These are phyloP conservation scores for Xerocomus brunneocitrinus DNA, from an alignment of 768 basidiomycete genomes.

Conservation along the genomic window DNA sequence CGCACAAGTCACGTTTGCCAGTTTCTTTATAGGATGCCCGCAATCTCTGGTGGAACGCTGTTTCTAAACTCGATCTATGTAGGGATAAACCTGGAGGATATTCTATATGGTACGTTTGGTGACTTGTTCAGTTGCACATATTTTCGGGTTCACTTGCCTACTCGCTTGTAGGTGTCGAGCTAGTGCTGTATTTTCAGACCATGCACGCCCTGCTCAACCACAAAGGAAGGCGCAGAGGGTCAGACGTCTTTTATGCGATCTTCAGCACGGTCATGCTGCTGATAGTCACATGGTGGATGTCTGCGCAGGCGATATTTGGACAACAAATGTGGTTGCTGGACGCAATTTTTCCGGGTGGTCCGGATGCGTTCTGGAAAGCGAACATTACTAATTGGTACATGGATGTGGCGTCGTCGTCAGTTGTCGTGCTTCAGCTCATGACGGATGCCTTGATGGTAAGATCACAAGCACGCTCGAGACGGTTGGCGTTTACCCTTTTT, in stretches of 20 bases:
- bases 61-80: conserved; percentile 12
- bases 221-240: conserved; percentile 1
- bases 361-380: conserved; percentile 7
- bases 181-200: conserved; percentile 10
- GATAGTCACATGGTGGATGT: conserved; percentile 28
- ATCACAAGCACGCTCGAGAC: conserved; percentile 1
- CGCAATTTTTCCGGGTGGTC: conserved; percentile 28
- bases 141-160: too few species aligned
- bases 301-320: conserved; percentile 10
- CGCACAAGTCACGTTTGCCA: not conserved
- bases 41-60: not conserved
- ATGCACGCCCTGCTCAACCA: conserved; percentile 8
- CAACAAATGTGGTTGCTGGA: conserved; percentile 30
- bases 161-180: not conserved
- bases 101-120: conserved; percentile 13
- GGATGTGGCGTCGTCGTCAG: conserved; percentile 16
- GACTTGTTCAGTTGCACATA: not conserved
- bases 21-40: not conserved
- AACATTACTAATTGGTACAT: conserved; percentile 13
- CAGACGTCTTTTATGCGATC: conserved; percentile 11
- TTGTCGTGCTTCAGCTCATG: conserved; percentile 28
- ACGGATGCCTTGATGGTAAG: conserved; percentile 25
- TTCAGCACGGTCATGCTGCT: conserved; percentile 20
- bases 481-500: not conserved
- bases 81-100: conserved; percentile 10